These are phyloP conservation scores for Penicillium subrubescens DNA, from an alignment of 495 filamentous ascomycete genomes.

Conservation along the genomic window DNA sequence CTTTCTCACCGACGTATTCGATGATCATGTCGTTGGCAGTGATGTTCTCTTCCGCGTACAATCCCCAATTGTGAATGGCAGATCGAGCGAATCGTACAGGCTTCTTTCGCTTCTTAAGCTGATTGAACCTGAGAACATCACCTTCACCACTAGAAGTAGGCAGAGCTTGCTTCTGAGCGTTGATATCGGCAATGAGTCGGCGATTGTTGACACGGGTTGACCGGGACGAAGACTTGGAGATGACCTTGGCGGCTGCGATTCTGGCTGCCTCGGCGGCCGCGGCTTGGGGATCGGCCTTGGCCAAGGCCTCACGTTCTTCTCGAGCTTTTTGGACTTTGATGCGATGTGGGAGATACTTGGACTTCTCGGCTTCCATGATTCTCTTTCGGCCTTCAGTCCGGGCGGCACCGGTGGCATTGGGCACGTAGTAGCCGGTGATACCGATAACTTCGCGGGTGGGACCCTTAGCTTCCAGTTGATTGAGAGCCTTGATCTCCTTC, in stretches of 20 bases:
- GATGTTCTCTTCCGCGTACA: conserved; percentile 98
- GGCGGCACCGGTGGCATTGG: conserved; percentile 80
- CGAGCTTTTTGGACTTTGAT: conserved; percentile 90
- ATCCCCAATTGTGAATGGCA: conserved; percentile 97
- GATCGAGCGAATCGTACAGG: conserved; percentile 97
- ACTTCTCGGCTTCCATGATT: conserved; percentile 95
- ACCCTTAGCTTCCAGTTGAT: conserved; percentile 56
- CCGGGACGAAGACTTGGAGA: conserved; percentile 77
- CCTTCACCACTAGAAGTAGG: conserved; percentile 68
- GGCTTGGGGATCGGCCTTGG: conserved; percentile 69
- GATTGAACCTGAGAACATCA: conserved; percentile 94
- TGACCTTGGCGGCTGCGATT: conserved; percentile 74
- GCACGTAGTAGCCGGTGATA: conserved; percentile 90
- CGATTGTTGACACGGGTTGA: conserved; percentile 94
- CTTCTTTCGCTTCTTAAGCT: conserved; percentile 99
- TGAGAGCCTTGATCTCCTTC: conserved; percentile 84
- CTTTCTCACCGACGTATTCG: conserved; percentile 97
- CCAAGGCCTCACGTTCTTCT: conserved; percentile 82
- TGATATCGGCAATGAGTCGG: conserved; percentile 88
- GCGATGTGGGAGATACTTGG: conserved; percentile 95
- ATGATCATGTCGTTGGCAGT: conserved; percentile 99
- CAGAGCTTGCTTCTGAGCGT: conserved; percentile 86
- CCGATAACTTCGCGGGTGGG: conserved; percentile 52
- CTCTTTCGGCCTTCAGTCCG: conserved; percentile 91
- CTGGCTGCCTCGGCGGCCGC: conserved; percentile 67